Percentiles rank a stretch among this genome's conserved stretches.
phyloP scores from a whole-genome alignment of 352 stramenopile genomes.

The Thraustochytrium sp. region DNA sequence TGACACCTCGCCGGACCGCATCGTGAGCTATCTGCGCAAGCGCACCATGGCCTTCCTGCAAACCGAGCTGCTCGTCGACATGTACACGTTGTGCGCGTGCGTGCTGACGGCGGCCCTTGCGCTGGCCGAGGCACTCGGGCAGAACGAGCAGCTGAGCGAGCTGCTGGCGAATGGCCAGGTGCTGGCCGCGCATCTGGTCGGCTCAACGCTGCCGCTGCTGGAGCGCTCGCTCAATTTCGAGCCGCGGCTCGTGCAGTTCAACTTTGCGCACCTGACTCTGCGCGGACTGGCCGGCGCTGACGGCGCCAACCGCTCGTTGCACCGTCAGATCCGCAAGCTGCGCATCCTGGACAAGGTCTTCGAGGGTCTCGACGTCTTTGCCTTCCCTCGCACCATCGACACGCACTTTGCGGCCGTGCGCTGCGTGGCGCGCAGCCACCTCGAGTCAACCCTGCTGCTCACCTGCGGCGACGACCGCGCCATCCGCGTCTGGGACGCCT shows the following conservation, averaged over 20 bases:
- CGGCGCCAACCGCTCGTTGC: neutral
- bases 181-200: neutral
- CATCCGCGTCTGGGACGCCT: constrained; percentile 19
- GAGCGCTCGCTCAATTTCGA: constrained; percentile 16
- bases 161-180: neutral
- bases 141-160: neutral
- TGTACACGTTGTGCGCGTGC: neutral
- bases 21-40: constrained; percentile 9
- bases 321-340: constrained; percentile 8
- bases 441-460: constrained; percentile 8
- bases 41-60: neutral
- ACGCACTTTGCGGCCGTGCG: neutral
- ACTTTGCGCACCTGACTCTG: neutral
- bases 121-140: neutral
- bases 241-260: neutral
- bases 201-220: neutral
- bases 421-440: neutral
- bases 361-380: neutral
- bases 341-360: neutral
- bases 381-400: neutral
- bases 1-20: neutral
- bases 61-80: constrained; percentile 25
- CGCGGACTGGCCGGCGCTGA: neutral
- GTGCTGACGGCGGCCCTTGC: neutral
- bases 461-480: constrained; percentile 1